Evolutionary conservation across 768 basidiomycete species (phyloP).

Genomic region (Boletus sp.): DNA sequence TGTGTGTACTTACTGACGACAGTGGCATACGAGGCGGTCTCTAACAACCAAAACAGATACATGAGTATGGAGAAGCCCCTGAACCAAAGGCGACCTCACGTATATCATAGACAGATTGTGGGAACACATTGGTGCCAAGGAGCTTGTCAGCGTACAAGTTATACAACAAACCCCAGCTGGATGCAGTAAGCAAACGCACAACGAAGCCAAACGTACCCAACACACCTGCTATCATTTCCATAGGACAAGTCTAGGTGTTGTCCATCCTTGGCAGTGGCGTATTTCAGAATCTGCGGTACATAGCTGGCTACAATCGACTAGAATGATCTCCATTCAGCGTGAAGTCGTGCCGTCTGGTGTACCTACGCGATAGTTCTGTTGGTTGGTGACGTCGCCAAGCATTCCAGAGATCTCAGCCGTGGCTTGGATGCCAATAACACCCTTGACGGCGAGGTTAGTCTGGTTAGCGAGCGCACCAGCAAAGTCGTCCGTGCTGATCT

Average conservation of each 20-base stretch:
- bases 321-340: neutral
- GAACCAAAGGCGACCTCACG: neutral
- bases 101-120: slow-evolving; percentile 20
- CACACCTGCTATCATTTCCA: slow-evolving; percentile 46
- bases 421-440: slow-evolving; percentile 61
- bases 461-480: slow-evolving; percentile 53
- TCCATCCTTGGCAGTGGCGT: slow-evolving; percentile 49
- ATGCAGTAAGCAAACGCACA: neutral
- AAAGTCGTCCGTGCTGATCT: slow-evolving; percentile 51
- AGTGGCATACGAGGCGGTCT: slow-evolving; percentile 17
- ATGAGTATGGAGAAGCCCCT: neutral
- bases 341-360: neutral
- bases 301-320: slow-evolving; percentile 53
- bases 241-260: slow-evolving; percentile 58
- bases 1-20: slow-evolving; percentile 10
- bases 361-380: slow-evolving; percentile 40
- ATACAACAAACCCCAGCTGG: slow-evolving; percentile 58
- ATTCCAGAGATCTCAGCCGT: slow-evolving; percentile 54
- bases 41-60: neutral
- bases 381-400: slow-evolving; percentile 37
- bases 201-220: neutral
- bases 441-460: slow-evolving; percentile 70
- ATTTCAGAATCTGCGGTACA: slow-evolving; percentile 49
- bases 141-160: slow-evolving; percentile 62
- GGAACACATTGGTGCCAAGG: slow-evolving; percentile 50